Evolutionary conservation across 768 basidiomycete species (phyloP).

Genomic region (Daedaleopsis sinensis): DNA sequence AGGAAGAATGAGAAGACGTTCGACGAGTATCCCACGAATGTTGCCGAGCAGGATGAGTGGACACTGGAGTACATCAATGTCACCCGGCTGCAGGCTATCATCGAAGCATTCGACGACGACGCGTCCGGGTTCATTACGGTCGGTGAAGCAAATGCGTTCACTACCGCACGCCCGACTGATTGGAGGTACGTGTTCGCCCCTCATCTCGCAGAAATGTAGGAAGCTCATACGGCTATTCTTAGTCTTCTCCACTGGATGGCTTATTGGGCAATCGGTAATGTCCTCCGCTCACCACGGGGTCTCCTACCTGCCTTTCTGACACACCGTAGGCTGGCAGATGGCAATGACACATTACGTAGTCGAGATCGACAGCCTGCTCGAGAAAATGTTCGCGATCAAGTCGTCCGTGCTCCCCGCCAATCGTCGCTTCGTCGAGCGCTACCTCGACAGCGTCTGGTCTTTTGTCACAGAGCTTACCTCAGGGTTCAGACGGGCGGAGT

Average conservation of each 20-base stretch:
- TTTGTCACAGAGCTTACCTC: slow-evolving; percentile 13
- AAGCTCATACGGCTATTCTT: not conserved
- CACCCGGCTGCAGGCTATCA: slow-evolving; percentile 35
- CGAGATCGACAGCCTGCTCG: slow-evolving; percentile 15
- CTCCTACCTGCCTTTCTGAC: not conserved
- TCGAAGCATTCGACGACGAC: slow-evolving; percentile 45
- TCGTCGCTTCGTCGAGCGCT: slow-evolving; percentile 27
- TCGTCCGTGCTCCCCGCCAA: slow-evolving; percentile 22
- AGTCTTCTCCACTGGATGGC: slow-evolving; percentile 37
- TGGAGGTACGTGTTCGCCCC: slow-evolving; percentile 29
- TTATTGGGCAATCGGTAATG: slow-evolving; percentile 38
- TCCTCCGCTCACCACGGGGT: not conserved
- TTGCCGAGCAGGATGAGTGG: slow-evolving; percentile 25
- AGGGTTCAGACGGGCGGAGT: slow-evolving; percentile 20
- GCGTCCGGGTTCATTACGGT: slow-evolving; percentile 40
- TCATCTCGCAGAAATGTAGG: not conserved
- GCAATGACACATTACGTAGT: slow-evolving; percentile 19
- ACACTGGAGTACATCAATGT: slow-evolving; percentile 38
- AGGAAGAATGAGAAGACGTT: slow-evolving; percentile 11
- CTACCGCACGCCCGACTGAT: slow-evolving; percentile 29
- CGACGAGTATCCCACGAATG: slow-evolving; percentile 5
- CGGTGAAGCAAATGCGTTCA: slow-evolving; percentile 38
- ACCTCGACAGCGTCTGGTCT: slow-evolving; percentile 25
- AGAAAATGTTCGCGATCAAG: slow-evolving; percentile 20
- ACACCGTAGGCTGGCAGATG: slow-evolving; percentile 26